Evolutionary conservation across 129 eudicot species (phyloP).

Genomic region (Erigeron canadensis): DNA sequence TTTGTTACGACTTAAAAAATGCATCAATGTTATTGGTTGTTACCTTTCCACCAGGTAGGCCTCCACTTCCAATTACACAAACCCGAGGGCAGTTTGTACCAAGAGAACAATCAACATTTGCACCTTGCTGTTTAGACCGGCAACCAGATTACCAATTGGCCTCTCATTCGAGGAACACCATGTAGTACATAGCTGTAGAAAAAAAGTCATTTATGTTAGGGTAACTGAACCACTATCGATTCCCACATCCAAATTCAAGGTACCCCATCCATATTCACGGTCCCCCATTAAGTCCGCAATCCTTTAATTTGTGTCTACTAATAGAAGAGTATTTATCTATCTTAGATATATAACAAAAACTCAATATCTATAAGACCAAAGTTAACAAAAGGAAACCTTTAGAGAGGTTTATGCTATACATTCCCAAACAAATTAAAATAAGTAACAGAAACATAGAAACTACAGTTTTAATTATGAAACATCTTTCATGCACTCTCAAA

Average conservation of each 20-base stretch:
- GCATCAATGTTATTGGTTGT: constrained; percentile 7
- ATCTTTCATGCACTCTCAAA: too few relatives aligned
- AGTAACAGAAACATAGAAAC: too few relatives aligned
- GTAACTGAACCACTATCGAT: too few relatives aligned
- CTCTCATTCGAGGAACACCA: constrained; percentile 99
- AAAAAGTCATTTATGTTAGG: background rate
- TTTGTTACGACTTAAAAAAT: background rate
- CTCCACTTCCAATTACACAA: constrained; percentile 79
- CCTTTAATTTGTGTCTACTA: background rate
- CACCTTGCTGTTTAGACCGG: constrained; percentile 96
- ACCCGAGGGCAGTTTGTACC: constrained; percentile 99
- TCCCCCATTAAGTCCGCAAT: background rate
- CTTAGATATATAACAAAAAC: background rate
- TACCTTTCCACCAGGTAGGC: constrained; percentile 99
- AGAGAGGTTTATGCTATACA: too few relatives aligned
- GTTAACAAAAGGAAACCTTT: too few relatives aligned
- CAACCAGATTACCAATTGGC: constrained; percentile 91
- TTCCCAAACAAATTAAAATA: too few relatives aligned
- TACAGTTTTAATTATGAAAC: too few relatives aligned
- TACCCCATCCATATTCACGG: too few relatives aligned
- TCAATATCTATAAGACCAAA: too few relatives aligned
- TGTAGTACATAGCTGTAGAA: constrained; percentile 81
- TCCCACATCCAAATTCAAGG: too few relatives aligned
- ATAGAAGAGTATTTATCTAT: background rate
- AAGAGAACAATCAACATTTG: constrained; percentile 86